Evolutionary conservation across 1,139 yeast species (phyloP), one percentile per base, ranked within the genome.

Genomic region (Hanseniaspora gamundiae): DNA sequence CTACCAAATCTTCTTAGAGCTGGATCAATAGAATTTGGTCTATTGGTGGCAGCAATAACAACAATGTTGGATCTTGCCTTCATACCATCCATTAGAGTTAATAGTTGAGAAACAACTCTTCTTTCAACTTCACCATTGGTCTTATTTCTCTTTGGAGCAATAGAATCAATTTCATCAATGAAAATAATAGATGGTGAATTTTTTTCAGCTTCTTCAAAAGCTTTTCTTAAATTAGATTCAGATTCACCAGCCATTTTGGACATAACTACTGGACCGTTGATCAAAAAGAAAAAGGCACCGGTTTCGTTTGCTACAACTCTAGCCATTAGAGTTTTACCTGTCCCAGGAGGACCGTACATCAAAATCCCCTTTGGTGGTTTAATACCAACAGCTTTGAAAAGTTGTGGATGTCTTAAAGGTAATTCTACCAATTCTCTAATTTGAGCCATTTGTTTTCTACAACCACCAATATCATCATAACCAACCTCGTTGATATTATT

Each of bases 221-320:
- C 98, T 69, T 88, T 88, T 71, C 99, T 80, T 65, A 91, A 73
- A 60, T 91, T 91, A 38, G 95, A 84, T 70, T 91, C 99, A 20
- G 96, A 86, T 68, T 91, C 99, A 71, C 99, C 99, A 41, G 99
- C 98, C 99, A 91, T 91, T 70, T 91, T 91, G 46, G 97, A 87
- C 98, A 91, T 91, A 61, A 91, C 94, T 69, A 91, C 98, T n/a
- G 99, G 99, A 66, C 98, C 99, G 63, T 91, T 91, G 64, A 91
- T 91, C 60, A 91, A 75, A 65, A 91, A 91, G 77, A 91, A 91
- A 65, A 91, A 91, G 1, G 98, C 99, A 59, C 98, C 98, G 26
- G 98, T 91, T 68, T 91, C 99, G 58, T 91, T 91, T 42, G 99
- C 99, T 45, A 91, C 98, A 10, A 98, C 99, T 64, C 98, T 80